These are phyloP conservation scores for Rhizopogon rudus DNA, from an alignment of 768 basidiomycete species.

Conservation along the genomic window DNA sequence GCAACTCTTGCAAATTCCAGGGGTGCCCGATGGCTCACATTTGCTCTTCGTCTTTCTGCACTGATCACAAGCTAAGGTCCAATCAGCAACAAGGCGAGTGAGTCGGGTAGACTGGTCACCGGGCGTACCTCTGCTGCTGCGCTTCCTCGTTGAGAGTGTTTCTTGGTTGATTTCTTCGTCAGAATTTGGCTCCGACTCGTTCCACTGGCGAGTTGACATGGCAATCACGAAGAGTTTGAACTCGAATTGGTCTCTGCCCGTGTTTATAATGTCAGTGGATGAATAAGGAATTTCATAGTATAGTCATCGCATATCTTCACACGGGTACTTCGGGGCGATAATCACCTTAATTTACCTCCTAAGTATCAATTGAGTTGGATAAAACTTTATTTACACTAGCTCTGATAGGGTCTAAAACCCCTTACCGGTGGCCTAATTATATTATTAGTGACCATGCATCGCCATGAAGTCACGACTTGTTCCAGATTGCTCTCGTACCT, in stretches of 20 bases:
- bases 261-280: conserved; percentile 3
- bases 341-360: background rate
- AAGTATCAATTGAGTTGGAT: background rate
- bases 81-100: background rate
- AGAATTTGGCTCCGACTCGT: conserved; percentile 50
- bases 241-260: conserved; percentile 6
- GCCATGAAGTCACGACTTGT: too few relatives aligned
- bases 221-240: conserved; percentile 3
- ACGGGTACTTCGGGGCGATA: background rate
- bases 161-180: conserved; percentile 49
- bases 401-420: too few relatives aligned
- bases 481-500: too few relatives aligned
- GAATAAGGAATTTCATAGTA: background rate
- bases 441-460: too few relatives aligned
- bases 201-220: conserved; percentile 38
- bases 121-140: conserved; percentile 56
- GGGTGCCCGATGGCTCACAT: conserved; percentile 56
- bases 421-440: too few relatives aligned
- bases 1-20: conserved; percentile 60
- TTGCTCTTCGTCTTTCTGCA: conserved; percentile 88
- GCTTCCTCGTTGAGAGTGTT: conserved; percentile 42
- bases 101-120: background rate
- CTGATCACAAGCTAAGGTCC: conserved; percentile 69
- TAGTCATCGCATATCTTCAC: background rate
- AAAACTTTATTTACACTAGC: background rate